These are phyloP conservation scores for Mollisia scopiformis DNA, from an alignment of 2,329 filamentous ascomycete species.

Conservation along the genomic window DNA sequence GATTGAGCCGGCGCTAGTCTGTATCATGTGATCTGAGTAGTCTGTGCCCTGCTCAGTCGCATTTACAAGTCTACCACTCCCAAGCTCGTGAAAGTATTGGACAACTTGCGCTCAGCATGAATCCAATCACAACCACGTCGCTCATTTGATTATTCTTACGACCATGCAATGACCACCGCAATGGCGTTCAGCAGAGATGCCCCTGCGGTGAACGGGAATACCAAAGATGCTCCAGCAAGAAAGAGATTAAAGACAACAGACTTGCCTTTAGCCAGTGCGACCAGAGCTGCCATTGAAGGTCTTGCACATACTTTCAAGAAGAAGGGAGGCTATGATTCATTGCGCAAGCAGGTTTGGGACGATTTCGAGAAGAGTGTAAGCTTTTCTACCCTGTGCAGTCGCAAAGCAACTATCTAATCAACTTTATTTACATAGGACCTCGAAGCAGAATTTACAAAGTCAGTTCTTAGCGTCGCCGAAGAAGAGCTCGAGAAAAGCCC, in stretches of 20 bases:
- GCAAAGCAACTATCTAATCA: conserved; percentile 5
- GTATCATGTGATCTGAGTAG: too few relatives aligned
- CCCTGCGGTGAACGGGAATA: conserved; percentile 3
- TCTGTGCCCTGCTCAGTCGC: too few relatives aligned
- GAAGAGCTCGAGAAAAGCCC: conserved; percentile 77
- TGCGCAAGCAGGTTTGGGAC: conserved; percentile 77
- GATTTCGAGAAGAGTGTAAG: conserved; percentile 71
- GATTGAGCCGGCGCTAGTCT: not conserved
- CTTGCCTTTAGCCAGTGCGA: conserved; percentile 73
- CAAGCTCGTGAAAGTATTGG: conserved; percentile 2
- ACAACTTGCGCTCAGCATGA: not conserved
- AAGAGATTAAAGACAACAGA: conserved; percentile 73
- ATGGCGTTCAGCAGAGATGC: conserved; percentile 29
- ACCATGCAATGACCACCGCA: conserved; percentile 19
- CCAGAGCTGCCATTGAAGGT: conserved; percentile 72
- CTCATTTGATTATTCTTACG: not conserved
- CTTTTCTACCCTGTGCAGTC: conserved; percentile 3
- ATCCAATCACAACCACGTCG: conserved; percentile 5
- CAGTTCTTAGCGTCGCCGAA: conserved; percentile 71
- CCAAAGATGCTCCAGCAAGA: conserved; percentile 21
- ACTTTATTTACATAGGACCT: conserved; percentile 56
- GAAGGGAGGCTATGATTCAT: conserved; percentile 79
- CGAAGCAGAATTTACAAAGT: conserved; percentile 66
- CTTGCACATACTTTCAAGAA: conserved; percentile 85
- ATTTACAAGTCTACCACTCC: too few relatives aligned